Evolutionary conservation across 1,139 yeast species (phyloP).

Genomic region (Geotrichum australiense): DNA sequence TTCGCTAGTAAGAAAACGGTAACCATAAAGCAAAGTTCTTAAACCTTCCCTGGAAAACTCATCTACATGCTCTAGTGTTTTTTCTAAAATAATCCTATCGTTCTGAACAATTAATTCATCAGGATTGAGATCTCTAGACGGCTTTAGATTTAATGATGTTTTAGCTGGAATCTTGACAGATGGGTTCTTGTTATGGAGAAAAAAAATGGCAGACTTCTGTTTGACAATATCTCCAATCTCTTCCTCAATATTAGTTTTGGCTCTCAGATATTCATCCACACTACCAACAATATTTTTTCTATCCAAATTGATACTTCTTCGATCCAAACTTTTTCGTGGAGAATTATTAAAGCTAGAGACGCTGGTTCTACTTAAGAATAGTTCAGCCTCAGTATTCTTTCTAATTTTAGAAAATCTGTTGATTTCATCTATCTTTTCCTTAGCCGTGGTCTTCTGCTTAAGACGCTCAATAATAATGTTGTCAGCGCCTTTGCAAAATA

Average conservation of each 20-base stretch:
- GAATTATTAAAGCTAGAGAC: conserved; percentile 27
- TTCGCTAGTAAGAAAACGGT: conserved; percentile 54
- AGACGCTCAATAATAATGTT: conserved; percentile 77
- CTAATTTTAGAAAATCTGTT: conserved; percentile 54
- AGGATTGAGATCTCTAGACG: conserved; percentile 34
- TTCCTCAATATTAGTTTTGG: conserved; percentile 41
- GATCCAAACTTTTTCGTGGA: conserved; percentile 18
- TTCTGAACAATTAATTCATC: conserved; percentile 58
- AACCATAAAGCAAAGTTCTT: conserved; percentile 78
- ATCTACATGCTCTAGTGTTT: conserved; percentile 82
- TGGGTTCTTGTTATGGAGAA: neutral
- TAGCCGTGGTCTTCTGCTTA: conserved; percentile 50
- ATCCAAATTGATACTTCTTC: conserved; percentile 27
- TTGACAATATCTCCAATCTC: conserved; percentile 55
- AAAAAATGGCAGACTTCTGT: no score
- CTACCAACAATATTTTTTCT: conserved; percentile 26
- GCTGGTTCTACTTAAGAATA: conserved; percentile 43
- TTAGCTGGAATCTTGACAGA: neutral
- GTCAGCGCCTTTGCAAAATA: conserved; percentile 94
- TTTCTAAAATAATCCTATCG: conserved; percentile 72
- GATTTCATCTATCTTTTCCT: conserved; percentile 54
- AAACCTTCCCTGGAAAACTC: conserved; percentile 93
- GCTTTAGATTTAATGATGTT: neutral
- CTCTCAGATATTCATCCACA: conserved; percentile 51
- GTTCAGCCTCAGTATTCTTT: conserved; percentile 73